Evolutionary conservation across 352 stramenopile genomes (phyloP), one percentile per base, ranked within the genome.

Genomic region (Pythium vanterpoolii): DNA sequence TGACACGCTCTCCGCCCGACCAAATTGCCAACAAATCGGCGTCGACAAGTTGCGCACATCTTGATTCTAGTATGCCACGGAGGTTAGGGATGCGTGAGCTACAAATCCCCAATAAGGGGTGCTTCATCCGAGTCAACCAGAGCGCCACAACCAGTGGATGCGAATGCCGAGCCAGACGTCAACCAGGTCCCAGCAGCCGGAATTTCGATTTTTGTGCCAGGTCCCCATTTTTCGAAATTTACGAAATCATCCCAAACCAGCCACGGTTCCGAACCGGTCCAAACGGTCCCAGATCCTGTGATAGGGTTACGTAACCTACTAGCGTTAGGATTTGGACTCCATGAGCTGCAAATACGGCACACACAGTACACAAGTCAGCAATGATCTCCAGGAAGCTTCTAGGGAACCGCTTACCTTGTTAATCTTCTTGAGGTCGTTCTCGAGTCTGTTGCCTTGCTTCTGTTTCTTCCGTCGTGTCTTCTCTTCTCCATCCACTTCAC

Each of bases 341-440:
- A 66, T 49, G 42, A 66, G 30, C 59, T 66, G 28, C 21, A 38
- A 21, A 49, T 21, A 40, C 38, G 27, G n/a, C 45, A 59, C 28
- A 42, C 50, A 33, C 4, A 19, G 5, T 49, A 46, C 34, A 19
- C 34, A 16, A 16, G 7, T 53, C 23, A 53, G 11, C 16, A 5
- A 13, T 26, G 4, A 34, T 18, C 23, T 13, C 18, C 4, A 10
- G 8, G 4, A 13, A 18, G 10, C 14, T 14, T 6, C 4, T 3
- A 40, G 14, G 11, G 0, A 24, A 56, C 68, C n/a, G n/a, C n/a
- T 19, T 60, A 90, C 77, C 76, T 89, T 79, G 57, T 76, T 86
- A 57, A 90, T 86, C 72, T 89, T 89, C 49, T 84, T 73, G 13
- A 90, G 70, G 26, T 89, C 81, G 53, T 74, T 87, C 34, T 77